phyloP scores from a whole-genome alignment of 2,329 filamentous ascomycete genomes.

The Trichoderma afroharzianum region DNA sequence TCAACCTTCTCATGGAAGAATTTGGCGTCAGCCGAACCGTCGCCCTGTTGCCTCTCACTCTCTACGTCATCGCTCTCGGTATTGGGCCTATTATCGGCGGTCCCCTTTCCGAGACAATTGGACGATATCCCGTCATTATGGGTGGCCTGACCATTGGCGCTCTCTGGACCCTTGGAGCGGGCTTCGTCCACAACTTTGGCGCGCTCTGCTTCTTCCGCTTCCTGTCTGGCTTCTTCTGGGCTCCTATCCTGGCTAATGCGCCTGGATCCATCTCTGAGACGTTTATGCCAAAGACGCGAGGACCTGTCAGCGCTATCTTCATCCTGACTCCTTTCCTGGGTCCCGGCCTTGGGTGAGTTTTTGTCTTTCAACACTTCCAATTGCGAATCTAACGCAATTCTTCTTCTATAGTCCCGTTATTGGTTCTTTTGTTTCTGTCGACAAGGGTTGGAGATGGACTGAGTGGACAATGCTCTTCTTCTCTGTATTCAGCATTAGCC shows the following conservation, averaged over 20 bases:
- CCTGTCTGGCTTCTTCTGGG: slow-evolving; percentile 50
- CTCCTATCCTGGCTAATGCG: slow-evolving; percentile 47
- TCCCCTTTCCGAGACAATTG: slow-evolving; percentile 56
- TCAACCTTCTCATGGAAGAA: slow-evolving; percentile 43
- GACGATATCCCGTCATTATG: slow-evolving; percentile 52
- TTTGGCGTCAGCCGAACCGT: slow-evolving; percentile 54
- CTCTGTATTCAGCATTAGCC: slow-evolving; percentile 33
- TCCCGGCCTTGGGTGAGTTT: slow-evolving; percentile 46
- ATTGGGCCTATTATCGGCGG: slow-evolving; percentile 58
- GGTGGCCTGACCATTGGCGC: slow-evolving; percentile 44
- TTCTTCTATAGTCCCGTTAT: slow-evolving; percentile 39
- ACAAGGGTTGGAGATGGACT: slow-evolving; percentile 52
- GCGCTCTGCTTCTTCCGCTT: slow-evolving; percentile 53
- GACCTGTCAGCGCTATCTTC: slow-evolving; percentile 41
- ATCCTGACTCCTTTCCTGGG: slow-evolving; percentile 52
- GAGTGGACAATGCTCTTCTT: slow-evolving; percentile 50
- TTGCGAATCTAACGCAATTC: not conserved
- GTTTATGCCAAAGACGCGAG: slow-evolving; percentile 41
- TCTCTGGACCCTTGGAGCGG: slow-evolving; percentile 55
- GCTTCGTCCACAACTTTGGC: slow-evolving; percentile 47
- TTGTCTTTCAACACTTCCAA: not conserved
- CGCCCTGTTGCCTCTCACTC: slow-evolving; percentile 55
- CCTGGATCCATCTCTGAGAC: slow-evolving; percentile 50
- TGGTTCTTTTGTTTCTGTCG: slow-evolving; percentile 44
- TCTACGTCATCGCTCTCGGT: slow-evolving; percentile 58